phyloP scores from a whole-genome alignment of 495 filamentous ascomycete genomes.

The Daldinia caldariorum region DNA sequence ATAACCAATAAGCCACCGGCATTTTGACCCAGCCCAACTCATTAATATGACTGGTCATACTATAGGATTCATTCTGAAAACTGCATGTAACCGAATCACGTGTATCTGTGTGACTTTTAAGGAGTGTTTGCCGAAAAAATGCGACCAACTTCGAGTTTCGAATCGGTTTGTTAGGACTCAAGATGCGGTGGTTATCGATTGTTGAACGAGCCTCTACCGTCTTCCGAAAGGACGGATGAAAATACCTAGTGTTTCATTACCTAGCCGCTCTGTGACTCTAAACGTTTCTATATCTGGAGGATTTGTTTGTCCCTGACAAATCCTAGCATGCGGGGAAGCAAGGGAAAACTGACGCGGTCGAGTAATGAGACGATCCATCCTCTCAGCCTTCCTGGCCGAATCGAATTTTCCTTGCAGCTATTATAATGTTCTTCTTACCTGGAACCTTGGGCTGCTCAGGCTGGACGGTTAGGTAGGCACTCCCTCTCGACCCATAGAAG shows the following conservation, averaged over 20 bases:
- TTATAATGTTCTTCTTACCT: background rate
- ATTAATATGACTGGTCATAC: background rate
- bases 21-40: background rate
- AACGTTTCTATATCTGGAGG: conserved; percentile 19
- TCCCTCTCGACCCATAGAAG: conserved; percentile 25
- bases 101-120: background rate
- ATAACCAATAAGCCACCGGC: background rate
- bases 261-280: conserved; percentile 2
- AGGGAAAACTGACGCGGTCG: background rate
- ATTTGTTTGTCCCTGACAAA: background rate
- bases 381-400: background rate
- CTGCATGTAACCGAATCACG: background rate
- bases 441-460: background rate
- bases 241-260: conserved; percentile 23
- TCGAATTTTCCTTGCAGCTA: background rate
- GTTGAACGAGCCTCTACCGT: conserved; percentile 9
- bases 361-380: background rate
- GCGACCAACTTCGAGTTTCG: background rate
- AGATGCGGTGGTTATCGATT: background rate
- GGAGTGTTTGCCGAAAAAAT: background rate
- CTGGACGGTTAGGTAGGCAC: background rate
- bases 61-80: background rate
- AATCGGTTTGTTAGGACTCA: background rate
- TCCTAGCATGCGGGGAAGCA: conserved; percentile 1
- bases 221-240: conserved; percentile 17